phyloP scores from a whole-genome alignment of 1,284 basidiomycete genomes.

The Fistulina hepatica region DNA sequence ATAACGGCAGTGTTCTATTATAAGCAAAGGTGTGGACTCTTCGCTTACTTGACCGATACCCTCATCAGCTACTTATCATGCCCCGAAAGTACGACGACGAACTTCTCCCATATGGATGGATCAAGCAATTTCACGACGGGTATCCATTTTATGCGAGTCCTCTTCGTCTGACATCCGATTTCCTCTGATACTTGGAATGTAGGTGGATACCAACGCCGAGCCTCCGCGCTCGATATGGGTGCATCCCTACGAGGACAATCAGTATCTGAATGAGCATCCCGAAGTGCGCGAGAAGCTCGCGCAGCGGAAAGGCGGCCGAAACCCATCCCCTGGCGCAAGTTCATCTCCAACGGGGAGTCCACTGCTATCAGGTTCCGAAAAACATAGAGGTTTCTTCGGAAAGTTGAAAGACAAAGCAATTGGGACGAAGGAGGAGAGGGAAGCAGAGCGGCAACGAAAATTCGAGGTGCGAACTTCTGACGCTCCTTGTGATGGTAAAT shows the following conservation, averaged over 20 bases:
- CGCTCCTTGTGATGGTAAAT: conserved; percentile 19
- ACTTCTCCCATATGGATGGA: conserved; percentile 52
- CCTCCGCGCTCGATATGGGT: conserved; percentile 64
- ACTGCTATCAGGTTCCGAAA: too few species aligned
- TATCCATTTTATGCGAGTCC: conserved; percentile 34
- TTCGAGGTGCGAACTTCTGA: conserved; percentile 19
- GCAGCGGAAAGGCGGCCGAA: too few species aligned
- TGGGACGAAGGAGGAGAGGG: conserved; percentile 53
- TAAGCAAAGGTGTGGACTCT: too few species aligned
- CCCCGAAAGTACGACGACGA: conserved; percentile 16
- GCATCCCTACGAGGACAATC: conserved; percentile 59
- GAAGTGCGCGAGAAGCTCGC: conserved; percentile 30
- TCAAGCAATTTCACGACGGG: conserved; percentile 39
- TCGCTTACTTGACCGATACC: too few species aligned
- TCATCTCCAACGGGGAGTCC: too few species aligned
- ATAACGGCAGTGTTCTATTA: too few species aligned
- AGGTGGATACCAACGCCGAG: conserved; percentile 54
- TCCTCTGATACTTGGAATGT: conserved; percentile 3
- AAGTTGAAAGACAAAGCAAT: conserved; percentile 52
- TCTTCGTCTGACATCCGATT: not conserved
- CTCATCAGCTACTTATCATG: too few species aligned
- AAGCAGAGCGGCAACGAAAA: conserved; percentile 29
- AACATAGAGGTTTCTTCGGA: conserved; percentile 43
- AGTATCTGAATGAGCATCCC: conserved; percentile 47
- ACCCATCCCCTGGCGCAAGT: too few species aligned